Base-by-base conservation (phyloP, 163 green algal genomes). In the Chloroidium sp. region DNA sequence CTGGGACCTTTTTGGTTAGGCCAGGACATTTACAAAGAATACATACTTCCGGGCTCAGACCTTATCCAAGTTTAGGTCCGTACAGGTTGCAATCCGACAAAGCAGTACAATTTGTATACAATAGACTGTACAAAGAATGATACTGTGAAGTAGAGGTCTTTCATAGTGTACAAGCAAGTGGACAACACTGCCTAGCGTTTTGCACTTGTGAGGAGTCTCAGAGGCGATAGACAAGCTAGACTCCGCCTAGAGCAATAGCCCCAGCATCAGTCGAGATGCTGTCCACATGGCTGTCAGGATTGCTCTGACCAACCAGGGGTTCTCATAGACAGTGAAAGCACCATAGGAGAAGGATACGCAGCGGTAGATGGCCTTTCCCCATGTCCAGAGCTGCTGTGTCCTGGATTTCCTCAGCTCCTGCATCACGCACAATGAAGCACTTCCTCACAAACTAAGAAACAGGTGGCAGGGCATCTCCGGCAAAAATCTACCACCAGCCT, bases 231-330 rank as follows among this genome's bases (percentile, higher is more conserved):
- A 72, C 8, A 36, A 36, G 36, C 36, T 36, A 36, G 36, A 36
- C 36, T 36, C 36, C 36, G 36, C 36, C 36, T 36, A 36, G 36
- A 36, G 36, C 36, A 36, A 36, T 36, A 36, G 36, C 2, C 83
- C 69, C 3, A 84, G 61, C 36, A 87, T 69, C 13, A 87, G 61
- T 4, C 74, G 72, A 61, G 62, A 80, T 2, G 83, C 80, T 36
- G 86, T 87, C 83, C 85, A 90, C 2, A 92, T 69, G 4, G 85
- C 87, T 1, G 84, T 82, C 75, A 92, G 79, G n/a, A 92, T 62
- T 0, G 89, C 89, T 14, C 87, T 77, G 3, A 89, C 87, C 57
- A 91, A 78, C 87, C 88, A 92, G 36, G 89, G 89, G 81, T 92
- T 92, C 62, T 86, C 85, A 79, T 89, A 93, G 12, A 86, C 82